Evolutionary conservation across 2,329 filamentous ascomycete genomes (phyloP), one percentile per base, ranked within the genome.

Genomic region (Colletotrichum melonis): DNA sequence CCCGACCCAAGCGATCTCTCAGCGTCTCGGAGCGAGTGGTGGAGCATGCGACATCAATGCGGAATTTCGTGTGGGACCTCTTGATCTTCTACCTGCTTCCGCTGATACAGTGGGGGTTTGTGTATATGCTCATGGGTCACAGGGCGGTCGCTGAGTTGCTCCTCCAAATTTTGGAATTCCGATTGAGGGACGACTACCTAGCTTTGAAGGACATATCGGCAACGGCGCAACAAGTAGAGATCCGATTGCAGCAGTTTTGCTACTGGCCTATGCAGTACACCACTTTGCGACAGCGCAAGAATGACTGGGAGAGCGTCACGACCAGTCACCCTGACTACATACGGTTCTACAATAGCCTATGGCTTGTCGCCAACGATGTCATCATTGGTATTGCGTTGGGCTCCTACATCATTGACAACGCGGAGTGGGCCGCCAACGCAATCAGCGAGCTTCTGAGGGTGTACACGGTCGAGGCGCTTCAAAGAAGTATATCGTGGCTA

Each of bases 201-300:
- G 97, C 97, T 0, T 85, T 99, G 69, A 98, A 98, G 81, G 97
- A 99, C 80, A 91, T 98, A 57, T 98, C 95, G 38, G 97, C 97
- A 16, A 98, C 96, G 0, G 97, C 97, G 28, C 97, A 99, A 81
- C 97, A 99, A 82, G 92, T 99, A 46, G 97, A 99, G 83, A 98
- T 99, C 76, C 93, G 97, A 5, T 88, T 99, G 26, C 95, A 98
- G 80, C 97, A 99, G 81, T 98, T 98, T 80, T 98, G 96, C 83
- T 99, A 99, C 82, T 98, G 96, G 95, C 97, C 97, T 2, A 95
- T 97, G 83, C 96, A 99, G 81, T 98, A 98, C 80, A 89, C 96
- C 56, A 98, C 95, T 19, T 84, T 99, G 59, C 92, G 95, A n/a
- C 92, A 94, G 79, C 89, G 95, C 52, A 97, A 97, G 80, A 92